Conservation (phyloP, 495 filamentous ascomycete species). For the Xylaria cubensis region DNA sequence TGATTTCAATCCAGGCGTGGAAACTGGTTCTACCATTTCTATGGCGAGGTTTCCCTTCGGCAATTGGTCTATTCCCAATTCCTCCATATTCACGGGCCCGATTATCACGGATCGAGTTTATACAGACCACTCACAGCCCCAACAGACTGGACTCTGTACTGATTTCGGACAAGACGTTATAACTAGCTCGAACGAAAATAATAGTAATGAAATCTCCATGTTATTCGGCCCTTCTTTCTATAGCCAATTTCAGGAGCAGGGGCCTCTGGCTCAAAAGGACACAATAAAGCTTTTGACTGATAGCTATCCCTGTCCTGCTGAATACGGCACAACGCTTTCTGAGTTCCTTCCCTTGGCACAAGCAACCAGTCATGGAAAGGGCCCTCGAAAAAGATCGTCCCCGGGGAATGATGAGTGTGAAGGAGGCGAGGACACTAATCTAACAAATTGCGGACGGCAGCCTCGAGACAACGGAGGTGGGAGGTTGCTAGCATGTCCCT, state of each 20-base stretch:
- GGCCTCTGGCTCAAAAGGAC: neutral
- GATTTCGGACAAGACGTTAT: neutral
- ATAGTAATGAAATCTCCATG: neutral
- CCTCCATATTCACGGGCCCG: neutral
- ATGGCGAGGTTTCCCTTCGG: neutral
- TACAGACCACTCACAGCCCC: neutral
- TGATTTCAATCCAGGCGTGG: neutral
- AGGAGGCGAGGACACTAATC: neutral
- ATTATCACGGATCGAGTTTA: neutral
- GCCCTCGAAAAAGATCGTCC: neutral
- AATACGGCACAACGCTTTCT: no score
- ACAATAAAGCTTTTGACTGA: neutral
- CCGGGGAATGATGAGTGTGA: neutral
- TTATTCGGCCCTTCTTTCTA: neutral
- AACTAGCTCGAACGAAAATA: no score
- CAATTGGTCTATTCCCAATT: neutral
- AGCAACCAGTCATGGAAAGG: neutral
- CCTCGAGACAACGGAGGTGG: neutral
- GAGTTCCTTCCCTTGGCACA: neutral
- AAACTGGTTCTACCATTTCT: neutral
- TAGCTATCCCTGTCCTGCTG: neutral
- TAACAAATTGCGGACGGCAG: neutral
- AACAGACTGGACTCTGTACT: neutral
- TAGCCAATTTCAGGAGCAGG: neutral
- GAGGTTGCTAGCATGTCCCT: conserved; percentile 28